Base-by-base conservation (phyloP, 208 protist genomes). In the Novymonas esmeraldas region DNA sequence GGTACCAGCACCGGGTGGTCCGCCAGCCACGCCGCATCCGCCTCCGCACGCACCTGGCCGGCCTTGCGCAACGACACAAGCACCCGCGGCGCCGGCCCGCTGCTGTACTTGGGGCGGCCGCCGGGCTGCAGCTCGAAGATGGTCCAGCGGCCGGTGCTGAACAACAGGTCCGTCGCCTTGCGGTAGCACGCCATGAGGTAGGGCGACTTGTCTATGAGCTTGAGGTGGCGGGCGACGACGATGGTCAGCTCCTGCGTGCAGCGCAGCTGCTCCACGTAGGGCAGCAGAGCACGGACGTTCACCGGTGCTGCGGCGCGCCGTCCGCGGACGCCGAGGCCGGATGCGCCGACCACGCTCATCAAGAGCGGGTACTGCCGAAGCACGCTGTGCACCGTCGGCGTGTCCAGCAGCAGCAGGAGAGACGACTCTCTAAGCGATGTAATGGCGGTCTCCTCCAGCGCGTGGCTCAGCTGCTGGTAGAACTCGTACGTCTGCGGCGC, bases 91-190 rank as follows among this genome's bases (percentile, higher is more conserved):
- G 83, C 66, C 24, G 73, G 58, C 6, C 63, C 54, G 13, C 52
- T 45, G 56, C 55, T 76, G 57, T 81, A 82, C 45, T 79, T 77
- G 3, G 82, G 81, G 10, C 76, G 63, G 42, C 79, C 72, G 26
- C 85, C 82, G 34, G 84, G 73, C 64, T 90, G 77, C 41, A 76
- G 64, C 60, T 93, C 84, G 39, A 94, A 90, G 41, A 96, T 74
- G 28, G 76, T 72, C 89, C 91, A 96, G 2, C 91, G 81, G n/a
- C 81, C 85, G 49, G 55, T 64, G 60, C 84, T 88, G 64, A 92
- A 87, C 5, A 96, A 80, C 33, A 96, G 57, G 22, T 81, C 80
- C 2, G 65, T 77, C 41, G 79, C 81, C 39, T 85, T 81, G 46
- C 76, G 76, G 76, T 92, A 90, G 60, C 38, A 79, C 4, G 71